A percentile compares a stretch with the other conserved stretches of the same genome.
Conservation (phyloP, 495 filamentous ascomycete genomes). For the Podospora bellae-mahoneyi region DNA sequence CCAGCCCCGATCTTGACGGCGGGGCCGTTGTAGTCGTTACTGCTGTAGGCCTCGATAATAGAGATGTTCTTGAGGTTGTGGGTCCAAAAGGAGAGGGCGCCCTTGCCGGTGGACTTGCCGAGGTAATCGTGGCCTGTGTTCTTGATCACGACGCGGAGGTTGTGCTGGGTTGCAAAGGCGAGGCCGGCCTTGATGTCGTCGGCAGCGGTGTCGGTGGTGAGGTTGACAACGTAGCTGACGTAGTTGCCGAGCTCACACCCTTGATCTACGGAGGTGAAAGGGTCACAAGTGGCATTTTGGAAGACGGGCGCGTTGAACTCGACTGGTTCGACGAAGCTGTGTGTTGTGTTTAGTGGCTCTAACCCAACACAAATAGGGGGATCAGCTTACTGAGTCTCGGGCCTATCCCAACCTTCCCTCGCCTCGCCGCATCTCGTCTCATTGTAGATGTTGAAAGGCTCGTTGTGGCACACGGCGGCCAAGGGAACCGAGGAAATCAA, state of each 20-base stretch:
- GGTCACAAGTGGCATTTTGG: not conserved
- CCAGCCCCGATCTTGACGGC: not conserved
- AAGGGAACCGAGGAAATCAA: not conserved
- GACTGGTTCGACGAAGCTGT: constrained; percentile 3
- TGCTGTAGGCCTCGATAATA: not conserved
- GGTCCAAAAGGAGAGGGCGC: not conserved
- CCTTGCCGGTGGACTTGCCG: constrained; percentile 1
- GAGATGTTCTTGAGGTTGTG: not conserved
- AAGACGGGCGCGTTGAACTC: constrained; percentile 2
- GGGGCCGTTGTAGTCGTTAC: not conserved
- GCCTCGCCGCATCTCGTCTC: not conserved
- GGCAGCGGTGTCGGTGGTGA: not conserved
- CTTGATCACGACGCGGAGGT: not conserved
- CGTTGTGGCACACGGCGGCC: not conserved
- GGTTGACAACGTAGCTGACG: constrained; percentile 1
- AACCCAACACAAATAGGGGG: not conserved
- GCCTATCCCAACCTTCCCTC: not conserved
- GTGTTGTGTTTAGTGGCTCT: not conserved
- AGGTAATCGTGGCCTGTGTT: constrained; percentile 1
- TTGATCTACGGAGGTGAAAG: not conserved
- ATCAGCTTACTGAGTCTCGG: not conserved
- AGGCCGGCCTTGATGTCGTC: not conserved
- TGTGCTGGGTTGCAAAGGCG: not conserved
- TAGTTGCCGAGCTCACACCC: not conserved
- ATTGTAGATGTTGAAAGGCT: not conserved